Percentiles rank a stretch among this genome's conserved stretches.
Conservation (phyloP, 768 basidiomycete species). For the Lactarius sp. region DNA sequence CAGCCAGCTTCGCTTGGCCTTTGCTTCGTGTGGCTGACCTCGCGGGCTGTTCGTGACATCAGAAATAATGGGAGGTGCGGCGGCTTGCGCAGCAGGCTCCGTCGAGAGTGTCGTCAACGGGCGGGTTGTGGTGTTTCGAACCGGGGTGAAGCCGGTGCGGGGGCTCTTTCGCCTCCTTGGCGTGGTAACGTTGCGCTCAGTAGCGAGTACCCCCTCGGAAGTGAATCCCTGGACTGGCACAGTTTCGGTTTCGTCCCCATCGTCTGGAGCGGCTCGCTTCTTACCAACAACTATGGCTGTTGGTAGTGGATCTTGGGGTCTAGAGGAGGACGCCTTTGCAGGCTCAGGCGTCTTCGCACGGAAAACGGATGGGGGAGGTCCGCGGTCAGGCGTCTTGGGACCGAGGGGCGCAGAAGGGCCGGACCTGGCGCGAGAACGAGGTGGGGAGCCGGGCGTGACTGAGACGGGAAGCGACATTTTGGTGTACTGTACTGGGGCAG, state of each 20-base stretch:
- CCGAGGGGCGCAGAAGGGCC: conserved; percentile 40
- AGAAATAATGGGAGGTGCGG: conserved; percentile 36
- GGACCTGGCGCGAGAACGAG: conserved; percentile 35
- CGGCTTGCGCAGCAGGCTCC: conserved; percentile 47
- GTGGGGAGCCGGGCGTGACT: conserved; percentile 4
- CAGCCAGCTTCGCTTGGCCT: conserved; percentile 22
- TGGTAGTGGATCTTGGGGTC: conserved; percentile 26
- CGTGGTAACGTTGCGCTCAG: conserved; percentile 42
- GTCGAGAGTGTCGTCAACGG: conserved; percentile 34
- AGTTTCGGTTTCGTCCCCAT: conserved; percentile 52
- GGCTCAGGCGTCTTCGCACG: conserved; percentile 33
- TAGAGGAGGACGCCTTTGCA: neutral
- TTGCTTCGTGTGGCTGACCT: conserved; percentile 6
- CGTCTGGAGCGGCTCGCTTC: conserved; percentile 74
- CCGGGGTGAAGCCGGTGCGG: conserved; percentile 70
- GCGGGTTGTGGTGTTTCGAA: conserved; percentile 46
- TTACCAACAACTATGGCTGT: conserved; percentile 46
- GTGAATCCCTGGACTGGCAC: conserved; percentile 65
- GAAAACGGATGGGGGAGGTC: conserved; percentile 25
- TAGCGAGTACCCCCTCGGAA: conserved; percentile 40
- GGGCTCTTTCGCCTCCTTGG: conserved; percentile 60
- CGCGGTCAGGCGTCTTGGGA: conserved; percentile 52
- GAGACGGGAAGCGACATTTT: conserved; percentile 15
- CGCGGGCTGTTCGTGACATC: conserved; percentile 68
- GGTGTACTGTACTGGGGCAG: conserved; percentile 19